These are phyloP conservation scores for Mycena chlorophos DNA, from an alignment of 768 basidiomycete species.

Conservation along the genomic window DNA sequence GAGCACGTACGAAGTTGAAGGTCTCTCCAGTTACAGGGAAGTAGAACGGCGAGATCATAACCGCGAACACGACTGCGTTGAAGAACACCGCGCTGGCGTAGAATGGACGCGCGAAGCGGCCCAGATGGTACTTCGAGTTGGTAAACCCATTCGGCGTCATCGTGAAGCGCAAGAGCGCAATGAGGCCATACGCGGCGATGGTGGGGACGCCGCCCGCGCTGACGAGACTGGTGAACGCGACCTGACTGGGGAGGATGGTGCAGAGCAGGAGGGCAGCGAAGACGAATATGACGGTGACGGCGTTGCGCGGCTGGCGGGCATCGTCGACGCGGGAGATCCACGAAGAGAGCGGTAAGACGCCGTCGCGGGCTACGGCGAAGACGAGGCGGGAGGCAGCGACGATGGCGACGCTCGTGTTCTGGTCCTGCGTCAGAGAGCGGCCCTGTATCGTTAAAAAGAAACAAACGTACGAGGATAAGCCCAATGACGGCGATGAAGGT, in stretches of 20 bases:
- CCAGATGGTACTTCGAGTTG: conserved; percentile 71
- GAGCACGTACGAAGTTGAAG: conserved; percentile 78
- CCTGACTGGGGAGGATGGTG: conserved; percentile 85
- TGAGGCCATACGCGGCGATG: conserved; percentile 85
- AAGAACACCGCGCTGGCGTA: conserved; percentile 69
- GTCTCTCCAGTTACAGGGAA: conserved; percentile 76
- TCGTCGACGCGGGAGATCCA: conserved; percentile 81
- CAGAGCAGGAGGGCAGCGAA: conserved; percentile 78
- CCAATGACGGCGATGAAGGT: conserved; percentile 80
- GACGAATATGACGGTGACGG: conserved; percentile 82
- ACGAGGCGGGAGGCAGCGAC: conserved; percentile 87
- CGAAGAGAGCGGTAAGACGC: conserved; percentile 76
- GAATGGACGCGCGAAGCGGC: conserved; percentile 63
- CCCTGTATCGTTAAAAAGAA: neutral
- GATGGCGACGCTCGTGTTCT: conserved; percentile 87
- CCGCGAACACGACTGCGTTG: conserved; percentile 73
- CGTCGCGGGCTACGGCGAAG: conserved; percentile 93
- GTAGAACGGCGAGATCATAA: conserved; percentile 82
- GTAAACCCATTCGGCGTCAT: conserved; percentile 77
- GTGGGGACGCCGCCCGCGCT: conserved; percentile 86
- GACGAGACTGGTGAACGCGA: conserved; percentile 88
- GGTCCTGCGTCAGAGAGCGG: conserved; percentile 5
- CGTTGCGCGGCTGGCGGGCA: conserved; percentile 76
- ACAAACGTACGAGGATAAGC: conserved; percentile 68
- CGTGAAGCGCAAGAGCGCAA: conserved; percentile 72